Evolutionary conservation across 169 alveolate species (phyloP).

Genomic region (Plasmodium yoelii): DNA sequence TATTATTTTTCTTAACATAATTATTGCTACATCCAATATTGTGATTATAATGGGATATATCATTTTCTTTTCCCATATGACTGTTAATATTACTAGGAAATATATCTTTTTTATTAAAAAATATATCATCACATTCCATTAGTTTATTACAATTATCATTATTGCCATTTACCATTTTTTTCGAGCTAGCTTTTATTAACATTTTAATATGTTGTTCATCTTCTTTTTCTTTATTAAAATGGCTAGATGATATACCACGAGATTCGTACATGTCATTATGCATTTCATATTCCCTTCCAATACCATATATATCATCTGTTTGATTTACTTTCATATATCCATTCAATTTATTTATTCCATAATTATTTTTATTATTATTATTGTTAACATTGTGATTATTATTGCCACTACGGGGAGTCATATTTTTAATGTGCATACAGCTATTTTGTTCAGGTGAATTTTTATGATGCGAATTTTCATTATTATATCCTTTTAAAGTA

Average conservation of each 20-base stretch:
- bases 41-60: not conserved
- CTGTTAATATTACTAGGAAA: not conserved
- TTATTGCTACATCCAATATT: not conserved
- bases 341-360: not conserved
- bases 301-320: conserved; percentile 5
- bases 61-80: not conserved
- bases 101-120: conserved; percentile 7
- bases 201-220: conserved; percentile 18
- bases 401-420: not conserved
- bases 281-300: not conserved
- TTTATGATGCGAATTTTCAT: not conserved
- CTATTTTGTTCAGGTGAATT: not conserved
- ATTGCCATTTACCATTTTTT: conserved; percentile 14
- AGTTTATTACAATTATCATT: not conserved
- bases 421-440: not conserved
- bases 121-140: conserved; percentile 7
- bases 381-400: too few species aligned
- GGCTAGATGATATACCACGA: not conserved
- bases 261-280: not conserved
- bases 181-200: conserved; percentile 4
- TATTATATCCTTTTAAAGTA: not conserved
- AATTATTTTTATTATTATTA: too few species aligned
- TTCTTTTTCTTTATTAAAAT: not conserved
- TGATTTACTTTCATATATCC: not conserved
- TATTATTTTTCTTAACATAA: conserved; percentile 9